Evolutionary conservation across 176 grass and related monocot species (phyloP), one percentile per base, ranked within the genome.

Genomic region (Poa pratensis): DNA sequence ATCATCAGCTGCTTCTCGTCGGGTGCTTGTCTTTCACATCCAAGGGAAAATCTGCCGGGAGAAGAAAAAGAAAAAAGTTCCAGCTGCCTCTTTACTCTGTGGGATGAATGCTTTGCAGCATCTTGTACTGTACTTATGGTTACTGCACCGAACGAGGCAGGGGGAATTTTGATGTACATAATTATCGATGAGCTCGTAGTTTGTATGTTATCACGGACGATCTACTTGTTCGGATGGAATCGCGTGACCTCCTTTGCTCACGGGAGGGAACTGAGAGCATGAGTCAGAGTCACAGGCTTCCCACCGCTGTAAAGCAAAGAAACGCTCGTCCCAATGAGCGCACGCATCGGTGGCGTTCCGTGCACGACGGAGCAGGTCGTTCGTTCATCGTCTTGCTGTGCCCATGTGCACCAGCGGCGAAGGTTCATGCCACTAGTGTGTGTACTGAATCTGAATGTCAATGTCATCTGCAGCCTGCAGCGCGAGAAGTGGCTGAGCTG

Each of bases 81-180:
- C 59, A 22, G 40, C 11, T 81, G 22, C 69, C 6, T 51, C 39
- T 42, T 8, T 42, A 42, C 39, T 42, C 40, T 53, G 42, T 9
- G 9, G 46, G 46, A 14, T 48, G 46, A 48, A 48, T 48, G 46
- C 10, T 48, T 13, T 48, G 76, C 39, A 63, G 4, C 53, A 85
- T 85, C 58, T 83, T 89, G 50, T 52, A 32, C 68, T 70, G n/a
- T 49, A 80, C 12, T 51, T 68, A 71, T 64, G 72, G 37, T 39
- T 6, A 51, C 62, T 57, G 62, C 49, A 2, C 13, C 62, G 77
- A 54, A 84, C 0, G 12, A 45, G 12, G 40, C 42, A 74, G n/a
- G 72, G 3, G 16, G 58, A 10, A 83, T 48, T 15, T 58, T 57
- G 32, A 64, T 67, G 85, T 90, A 84, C 65, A 90, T 62, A 86